A percentile compares a stretch with the other conserved stretches of the same genome.
These are phyloP conservation scores for Arthroderma sp. DNA, from an alignment of 2,329 filamentous ascomycete genomes.

Conservation along the genomic window DNA sequence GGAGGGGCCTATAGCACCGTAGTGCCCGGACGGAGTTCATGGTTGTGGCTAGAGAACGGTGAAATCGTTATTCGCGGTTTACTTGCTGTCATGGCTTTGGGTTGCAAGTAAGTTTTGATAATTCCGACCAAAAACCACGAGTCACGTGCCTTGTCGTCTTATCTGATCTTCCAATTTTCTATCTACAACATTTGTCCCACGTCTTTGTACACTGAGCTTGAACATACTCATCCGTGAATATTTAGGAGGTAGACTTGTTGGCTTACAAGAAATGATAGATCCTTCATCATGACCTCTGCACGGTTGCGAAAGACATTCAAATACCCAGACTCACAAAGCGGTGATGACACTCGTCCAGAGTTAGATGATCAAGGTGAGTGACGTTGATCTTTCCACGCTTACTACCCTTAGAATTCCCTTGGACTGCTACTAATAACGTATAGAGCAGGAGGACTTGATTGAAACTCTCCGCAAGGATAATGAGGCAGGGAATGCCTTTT, in stretches of 20 bases:
- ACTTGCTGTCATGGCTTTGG: background rate
- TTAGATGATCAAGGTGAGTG: slow-evolving; percentile 62
- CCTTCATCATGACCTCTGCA: slow-evolving; percentile 30
- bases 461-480: slow-evolving; percentile 26
- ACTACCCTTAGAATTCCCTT: background rate
- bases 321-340: slow-evolving; percentile 53
- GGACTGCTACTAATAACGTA: background rate
- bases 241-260: background rate
- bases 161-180: no score
- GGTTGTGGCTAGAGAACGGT: background rate
- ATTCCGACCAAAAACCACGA: no score
- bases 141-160: no score
- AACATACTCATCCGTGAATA: no score
- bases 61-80: background rate
- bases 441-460: slow-evolving; percentile 35
- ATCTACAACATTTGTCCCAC: no score
- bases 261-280: background rate
- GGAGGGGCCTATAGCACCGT: slow-evolving; percentile 10
- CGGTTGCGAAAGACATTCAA: slow-evolving; percentile 66
- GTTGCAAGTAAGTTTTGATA: background rate
- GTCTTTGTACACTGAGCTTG: no score
- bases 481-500: slow-evolving; percentile 30
- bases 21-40: slow-evolving; percentile 12
- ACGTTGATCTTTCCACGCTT: background rate
- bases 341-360: slow-evolving; percentile 46